Conservation (phyloP, 345 rosid genomes). For the Carallia brachiata region DNA sequence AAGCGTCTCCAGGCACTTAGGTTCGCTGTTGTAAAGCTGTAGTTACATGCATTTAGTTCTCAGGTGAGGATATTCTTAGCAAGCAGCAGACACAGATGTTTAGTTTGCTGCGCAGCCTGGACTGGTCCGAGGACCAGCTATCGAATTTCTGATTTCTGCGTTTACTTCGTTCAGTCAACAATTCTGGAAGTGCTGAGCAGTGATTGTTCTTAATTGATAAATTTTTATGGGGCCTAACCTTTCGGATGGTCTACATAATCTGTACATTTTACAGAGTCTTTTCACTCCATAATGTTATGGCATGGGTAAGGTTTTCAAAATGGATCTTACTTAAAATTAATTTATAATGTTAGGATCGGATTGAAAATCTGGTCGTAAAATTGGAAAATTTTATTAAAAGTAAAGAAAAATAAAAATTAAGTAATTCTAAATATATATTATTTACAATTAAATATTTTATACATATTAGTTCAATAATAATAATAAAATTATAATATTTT, state of each 20-base stretch:
- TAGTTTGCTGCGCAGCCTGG: not conserved
- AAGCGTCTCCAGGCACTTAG: constrained; percentile 20
- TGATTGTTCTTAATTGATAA: constrained; percentile 10
- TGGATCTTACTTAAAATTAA: no score
- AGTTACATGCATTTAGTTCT: constrained; percentile 25
- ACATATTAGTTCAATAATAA: no score
- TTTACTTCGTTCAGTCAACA: constrained; percentile 6
- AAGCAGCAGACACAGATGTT: constrained; percentile 14
- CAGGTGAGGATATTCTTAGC: constrained; percentile 32
- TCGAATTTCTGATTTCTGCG: constrained; percentile 21
- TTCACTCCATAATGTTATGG: constrained; percentile 10
- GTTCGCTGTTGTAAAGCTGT: constrained; percentile 39
- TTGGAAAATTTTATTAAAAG: no score
- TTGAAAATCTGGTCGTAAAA: no score
- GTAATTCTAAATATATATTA: no score
- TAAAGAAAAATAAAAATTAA: no score
- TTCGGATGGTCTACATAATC: constrained; percentile 19
- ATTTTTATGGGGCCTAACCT: constrained; percentile 12
- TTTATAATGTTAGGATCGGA: no score
- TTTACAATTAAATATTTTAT: no score
- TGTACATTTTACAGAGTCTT: constrained; percentile 16
- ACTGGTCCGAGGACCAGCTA: constrained; percentile 14
- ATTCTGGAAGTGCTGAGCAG: not conserved
- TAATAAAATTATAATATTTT: no score
- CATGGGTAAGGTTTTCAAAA: not conserved